Conservation (phyloP, 768 basidiomycete genomes). For the Lactarius evosmus region DNA sequence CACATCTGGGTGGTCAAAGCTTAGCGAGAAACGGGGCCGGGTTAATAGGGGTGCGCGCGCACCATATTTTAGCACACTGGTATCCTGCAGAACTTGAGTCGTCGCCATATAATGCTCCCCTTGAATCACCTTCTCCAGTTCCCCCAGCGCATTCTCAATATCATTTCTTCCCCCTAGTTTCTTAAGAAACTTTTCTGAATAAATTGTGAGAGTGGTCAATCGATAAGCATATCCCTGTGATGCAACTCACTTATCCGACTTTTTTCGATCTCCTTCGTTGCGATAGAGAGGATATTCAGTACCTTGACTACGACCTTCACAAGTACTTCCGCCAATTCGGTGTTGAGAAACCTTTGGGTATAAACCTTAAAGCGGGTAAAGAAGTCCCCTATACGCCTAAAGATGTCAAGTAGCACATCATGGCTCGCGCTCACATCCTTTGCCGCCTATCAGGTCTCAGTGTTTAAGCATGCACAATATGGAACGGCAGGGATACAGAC, state of each 20-base stretch:
- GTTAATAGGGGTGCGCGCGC: not conserved
- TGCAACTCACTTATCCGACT: not conserved
- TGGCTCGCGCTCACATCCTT: not conserved
- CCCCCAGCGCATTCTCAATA: not conserved
- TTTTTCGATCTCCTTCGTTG: not conserved
- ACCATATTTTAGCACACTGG: not conserved
- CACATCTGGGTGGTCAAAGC: not conserved
- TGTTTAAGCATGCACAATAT: not conserved
- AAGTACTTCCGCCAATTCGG: not conserved
- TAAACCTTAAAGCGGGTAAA: conserved; percentile 1
- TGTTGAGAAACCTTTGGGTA: not conserved
- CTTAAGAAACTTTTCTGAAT: not conserved
- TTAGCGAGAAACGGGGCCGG: not conserved
- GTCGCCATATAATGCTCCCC: conserved; percentile 2
- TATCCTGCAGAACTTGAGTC: not conserved
- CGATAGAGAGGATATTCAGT: conserved; percentile 1
- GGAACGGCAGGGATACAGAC: not conserved
- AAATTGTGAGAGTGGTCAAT: not conserved
- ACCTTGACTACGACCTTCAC: conserved; percentile 1
- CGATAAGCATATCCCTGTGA: not conserved
- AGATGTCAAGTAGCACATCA: not conserved
- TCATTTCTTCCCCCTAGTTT: not conserved
- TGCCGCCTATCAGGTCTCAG: not conserved
- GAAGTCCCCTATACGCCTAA: not conserved
- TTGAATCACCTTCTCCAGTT: not conserved